These are phyloP conservation scores for Salix exigua DNA, from an alignment of 345 rosid species.

Conservation along the genomic window DNA sequence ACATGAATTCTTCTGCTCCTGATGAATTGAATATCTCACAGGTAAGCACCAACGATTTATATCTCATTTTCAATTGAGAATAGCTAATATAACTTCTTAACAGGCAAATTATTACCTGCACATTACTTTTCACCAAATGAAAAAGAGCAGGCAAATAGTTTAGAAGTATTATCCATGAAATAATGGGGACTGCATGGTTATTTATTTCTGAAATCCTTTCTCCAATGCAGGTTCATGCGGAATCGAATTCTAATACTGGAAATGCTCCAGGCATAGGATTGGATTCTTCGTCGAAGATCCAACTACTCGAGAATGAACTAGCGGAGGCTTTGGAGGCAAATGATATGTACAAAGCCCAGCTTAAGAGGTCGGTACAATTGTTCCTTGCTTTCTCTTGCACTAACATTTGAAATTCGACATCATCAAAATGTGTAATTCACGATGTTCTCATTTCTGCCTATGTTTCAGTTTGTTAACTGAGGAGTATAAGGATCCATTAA, in stretches of 20 bases:
- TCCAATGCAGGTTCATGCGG: conserved; percentile 30
- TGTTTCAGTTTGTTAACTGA: conserved; percentile 29
- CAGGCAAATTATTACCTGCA: background rate
- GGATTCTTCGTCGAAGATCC: conserved; percentile 40
- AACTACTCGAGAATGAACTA: conserved; percentile 45
- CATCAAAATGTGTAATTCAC: background rate
- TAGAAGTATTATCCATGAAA: background rate
- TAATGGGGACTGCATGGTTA: background rate
- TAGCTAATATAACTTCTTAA: background rate
- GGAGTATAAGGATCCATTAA: conserved; percentile 8
- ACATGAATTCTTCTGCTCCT: conserved; percentile 6
- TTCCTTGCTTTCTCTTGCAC: background rate
- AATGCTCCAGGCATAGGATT: conserved; percentile 14
- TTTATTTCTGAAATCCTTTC: background rate
- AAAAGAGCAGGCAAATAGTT: background rate
- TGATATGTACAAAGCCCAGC: conserved; percentile 49
- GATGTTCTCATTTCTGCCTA: background rate
- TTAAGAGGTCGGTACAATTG: conserved; percentile 38
- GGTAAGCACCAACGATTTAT: conserved; percentile 21
- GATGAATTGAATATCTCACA: conserved; percentile 19
- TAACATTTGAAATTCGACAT: background rate
- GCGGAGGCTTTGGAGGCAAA: conserved; percentile 58
- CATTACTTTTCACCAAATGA: background rate
- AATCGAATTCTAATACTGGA: conserved; percentile 10
- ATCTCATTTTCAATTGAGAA: conserved; percentile 7